Base-by-base conservation (phyloP, 805 yeast genomes). In the Candida methanosorbosa region DNA sequence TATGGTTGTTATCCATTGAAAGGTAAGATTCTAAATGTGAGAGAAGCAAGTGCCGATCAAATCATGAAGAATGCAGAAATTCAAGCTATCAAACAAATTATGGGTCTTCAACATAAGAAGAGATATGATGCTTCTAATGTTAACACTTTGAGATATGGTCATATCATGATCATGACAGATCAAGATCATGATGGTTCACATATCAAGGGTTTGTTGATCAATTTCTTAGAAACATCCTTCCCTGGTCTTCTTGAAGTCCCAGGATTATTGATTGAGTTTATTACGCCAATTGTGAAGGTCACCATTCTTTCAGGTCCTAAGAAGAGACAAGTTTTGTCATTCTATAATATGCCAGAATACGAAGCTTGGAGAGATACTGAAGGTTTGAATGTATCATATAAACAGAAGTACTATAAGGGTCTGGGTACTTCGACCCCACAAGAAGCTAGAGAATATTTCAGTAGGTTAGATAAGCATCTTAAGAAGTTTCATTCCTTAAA, bases 151-250 rank as follows among this genome's bases (percentile, higher is more conserved):
- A 76, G 98, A 56, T 92, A 92, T 53, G 98, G 98, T 25, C 95
- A 87, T 56, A 72, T 92, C 34, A 92, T 92, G 97, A 87, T 92
- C 54, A 92, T 92, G 97, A 87, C 98, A 6, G 98, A 92, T 81
- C 98, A 92, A 63, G 98, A 92, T 85, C 95, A 88, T 48, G 98
- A 92, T 70, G 98, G 98, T 41, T 82, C 95, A 14, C 98, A 92
- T 65, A 92, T 92, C 56, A 92, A 92, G 56, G 98, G 98, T 44
- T 70, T 92, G 45, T 74, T 92, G 38, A 92, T 92, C 50, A 92
- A 92, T 56, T 92, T 92, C 51, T 63, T 92, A 39, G 97, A 90
- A 57, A 73, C 90, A 4, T 81, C 95, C 22, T 92, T 92, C 64
- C 97, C 97, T 1, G 98, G 97, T 2, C 63, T 92, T 44, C 64